These are phyloP conservation scores for Fragaria iinumae DNA, from an alignment of 306 rosid species.

Conservation along the genomic window DNA sequence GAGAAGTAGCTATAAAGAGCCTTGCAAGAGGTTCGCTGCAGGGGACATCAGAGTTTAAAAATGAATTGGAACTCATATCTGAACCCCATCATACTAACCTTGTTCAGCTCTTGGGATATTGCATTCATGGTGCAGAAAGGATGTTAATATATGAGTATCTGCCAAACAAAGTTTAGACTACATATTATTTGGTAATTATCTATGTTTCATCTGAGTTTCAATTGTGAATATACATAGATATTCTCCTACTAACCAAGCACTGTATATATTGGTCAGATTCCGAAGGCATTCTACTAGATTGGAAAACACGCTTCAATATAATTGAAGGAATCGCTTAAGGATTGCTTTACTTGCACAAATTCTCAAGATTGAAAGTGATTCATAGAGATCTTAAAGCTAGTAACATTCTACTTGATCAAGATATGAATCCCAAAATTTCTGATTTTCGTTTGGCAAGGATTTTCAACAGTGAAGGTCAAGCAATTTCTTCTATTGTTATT, in stretches of 20 bases:
- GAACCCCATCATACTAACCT: constrained; percentile 15
- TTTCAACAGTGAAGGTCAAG: neutral
- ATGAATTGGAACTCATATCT: constrained; percentile 8
- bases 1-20: constrained; percentile 11
- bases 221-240: neutral
- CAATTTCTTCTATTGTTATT: neutral
- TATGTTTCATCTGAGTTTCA: neutral
- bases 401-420: constrained; percentile 15
- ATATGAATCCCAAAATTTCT: constrained; percentile 14
- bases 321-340: constrained; percentile 1
- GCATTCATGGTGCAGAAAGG: constrained; percentile 8
- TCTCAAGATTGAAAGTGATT: constrained; percentile 2
- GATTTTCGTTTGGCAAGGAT: constrained; percentile 19
- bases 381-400: neutral
- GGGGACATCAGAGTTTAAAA: constrained; percentile 3
- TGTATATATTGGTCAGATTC: neutral
- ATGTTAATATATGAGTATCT: constrained; percentile 15
- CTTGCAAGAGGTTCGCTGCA: neutral
- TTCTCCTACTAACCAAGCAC: neutral
- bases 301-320: constrained; percentile 1
- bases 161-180: constrained; percentile 4
- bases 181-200: constrained; percentile 1
- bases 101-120: constrained; percentile 10
- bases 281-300: constrained; percentile 5
- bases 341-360: constrained; percentile 9